phyloP scores from a whole-genome alignment of 192 early-diverging fungal species.

The Geranomyces variabilis region DNA sequence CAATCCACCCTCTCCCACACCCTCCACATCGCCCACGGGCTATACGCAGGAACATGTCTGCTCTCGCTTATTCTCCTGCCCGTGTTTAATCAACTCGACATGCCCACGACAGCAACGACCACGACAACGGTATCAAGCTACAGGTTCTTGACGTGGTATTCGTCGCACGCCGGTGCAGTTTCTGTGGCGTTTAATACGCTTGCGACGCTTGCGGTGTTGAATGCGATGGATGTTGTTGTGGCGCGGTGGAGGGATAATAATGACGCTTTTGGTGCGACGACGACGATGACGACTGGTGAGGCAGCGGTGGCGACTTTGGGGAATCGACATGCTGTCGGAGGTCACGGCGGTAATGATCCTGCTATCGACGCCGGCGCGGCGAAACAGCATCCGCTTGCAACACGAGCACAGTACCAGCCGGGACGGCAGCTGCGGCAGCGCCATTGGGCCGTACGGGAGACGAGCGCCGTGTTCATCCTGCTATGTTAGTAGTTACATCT shows the following conservation, averaged over 20 bases:
- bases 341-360: too few relatives aligned
- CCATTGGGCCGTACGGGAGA: too few relatives aligned
- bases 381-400: too few relatives aligned
- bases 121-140: neutral
- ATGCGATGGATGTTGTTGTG: constrained; percentile 4
- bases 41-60: constrained; percentile 21
- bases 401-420: too few relatives aligned
- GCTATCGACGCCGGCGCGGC: too few relatives aligned
- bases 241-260: neutral
- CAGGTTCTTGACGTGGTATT: constrained; percentile 4
- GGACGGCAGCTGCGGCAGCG: too few relatives aligned
- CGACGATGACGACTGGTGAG: too few relatives aligned
- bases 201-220: constrained; percentile 2
- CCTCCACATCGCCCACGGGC: constrained; percentile 10
- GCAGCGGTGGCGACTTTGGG: too few relatives aligned
- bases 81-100: neutral
- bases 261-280: too few relatives aligned
- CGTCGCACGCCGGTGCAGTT: neutral
- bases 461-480: too few relatives aligned
- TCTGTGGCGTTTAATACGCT: constrained; percentile 13
- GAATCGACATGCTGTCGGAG: too few relatives aligned
- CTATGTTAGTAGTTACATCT: too few relatives aligned
- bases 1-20: neutral
- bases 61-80: constrained; percentile 16
- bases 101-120: neutral